Evolutionary conservation across 805 yeast species (phyloP).

Genomic region (Isabelozyma rhagii): DNA sequence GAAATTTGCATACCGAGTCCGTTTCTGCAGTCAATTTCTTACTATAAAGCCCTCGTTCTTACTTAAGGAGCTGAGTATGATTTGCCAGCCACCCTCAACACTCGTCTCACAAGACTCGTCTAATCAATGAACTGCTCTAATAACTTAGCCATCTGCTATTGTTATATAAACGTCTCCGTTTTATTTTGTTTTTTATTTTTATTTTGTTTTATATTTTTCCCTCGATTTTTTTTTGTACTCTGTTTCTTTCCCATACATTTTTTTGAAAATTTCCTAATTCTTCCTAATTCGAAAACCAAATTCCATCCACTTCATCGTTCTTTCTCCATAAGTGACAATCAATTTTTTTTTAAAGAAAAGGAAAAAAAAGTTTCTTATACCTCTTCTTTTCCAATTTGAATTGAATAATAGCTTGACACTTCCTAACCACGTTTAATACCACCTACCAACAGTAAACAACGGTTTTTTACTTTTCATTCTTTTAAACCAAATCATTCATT

Average conservation of each 20-base stretch:
- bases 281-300: background rate
- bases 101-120: too few relatives aligned
- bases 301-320: background rate
- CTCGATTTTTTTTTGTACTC: background rate
- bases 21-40: too few relatives aligned
- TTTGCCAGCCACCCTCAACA: too few relatives aligned
- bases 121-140: too few relatives aligned
- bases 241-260: background rate
- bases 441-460: background rate
- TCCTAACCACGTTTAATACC: background rate
- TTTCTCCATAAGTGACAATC: background rate
- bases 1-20: too few relatives aligned
- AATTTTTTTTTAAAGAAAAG: background rate
- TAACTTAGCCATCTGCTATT: too few relatives aligned
- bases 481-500: constrained; percentile 3
- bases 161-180: too few relatives aligned
- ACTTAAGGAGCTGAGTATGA: too few relatives aligned
- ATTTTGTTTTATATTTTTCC: too few relatives aligned
- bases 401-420: background rate
- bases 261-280: background rate
- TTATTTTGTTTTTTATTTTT: too few relatives aligned
- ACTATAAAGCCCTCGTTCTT: too few relatives aligned
- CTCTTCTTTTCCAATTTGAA: background rate
- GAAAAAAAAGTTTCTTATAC: background rate
- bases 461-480: background rate